Evolutionary conservation across 768 basidiomycete genomes (phyloP).

Genomic region (Neoboletus magnificus): DNA sequence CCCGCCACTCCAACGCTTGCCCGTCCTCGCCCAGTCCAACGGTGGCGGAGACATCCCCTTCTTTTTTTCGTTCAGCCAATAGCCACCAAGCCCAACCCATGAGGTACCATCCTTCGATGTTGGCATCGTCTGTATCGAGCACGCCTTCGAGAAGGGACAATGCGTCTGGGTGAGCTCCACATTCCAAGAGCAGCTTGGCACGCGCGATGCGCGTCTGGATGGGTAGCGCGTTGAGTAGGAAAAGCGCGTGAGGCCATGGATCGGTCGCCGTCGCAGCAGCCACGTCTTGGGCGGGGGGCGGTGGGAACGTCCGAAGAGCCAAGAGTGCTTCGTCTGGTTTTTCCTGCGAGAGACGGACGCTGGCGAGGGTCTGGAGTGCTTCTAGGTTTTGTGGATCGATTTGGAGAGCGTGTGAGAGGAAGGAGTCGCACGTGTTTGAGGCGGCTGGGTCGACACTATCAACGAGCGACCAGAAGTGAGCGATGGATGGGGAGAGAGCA

Average conservation of each 20-base stretch:
- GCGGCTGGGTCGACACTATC: conserved; percentile 80
- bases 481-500: background rate
- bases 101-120: conserved; percentile 90
- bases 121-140: conserved; percentile 77
- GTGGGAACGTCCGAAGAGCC: conserved; percentile 27
- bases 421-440: conserved; percentile 74
- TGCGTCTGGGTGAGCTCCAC: conserved; percentile 66
- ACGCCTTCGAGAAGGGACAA: conserved; percentile 74
- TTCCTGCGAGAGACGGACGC: conserved; percentile 86
- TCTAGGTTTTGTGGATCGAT: conserved; percentile 75
- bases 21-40: conserved; percentile 33
- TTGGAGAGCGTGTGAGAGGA: conserved; percentile 69
- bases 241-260: conserved; percentile 35
- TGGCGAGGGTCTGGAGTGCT: conserved; percentile 75
- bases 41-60: conserved; percentile 43
- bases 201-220: conserved; percentile 69
- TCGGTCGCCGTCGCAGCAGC: background rate
- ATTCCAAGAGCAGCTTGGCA: conserved; percentile 80
- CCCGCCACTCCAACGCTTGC: conserved; percentile 61
- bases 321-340: conserved; percentile 73
- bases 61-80: conserved; percentile 68
- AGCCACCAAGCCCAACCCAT: conserved; percentile 94
- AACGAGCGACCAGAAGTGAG: background rate
- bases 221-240: conserved; percentile 39
- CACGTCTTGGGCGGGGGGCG: conserved; percentile 5